Percentiles rank a stretch among this genome's conserved stretches.
These are phyloP conservation scores for Cornus kousa DNA, from an alignment of 148 eudicot genomes.

Conservation along the genomic window DNA sequence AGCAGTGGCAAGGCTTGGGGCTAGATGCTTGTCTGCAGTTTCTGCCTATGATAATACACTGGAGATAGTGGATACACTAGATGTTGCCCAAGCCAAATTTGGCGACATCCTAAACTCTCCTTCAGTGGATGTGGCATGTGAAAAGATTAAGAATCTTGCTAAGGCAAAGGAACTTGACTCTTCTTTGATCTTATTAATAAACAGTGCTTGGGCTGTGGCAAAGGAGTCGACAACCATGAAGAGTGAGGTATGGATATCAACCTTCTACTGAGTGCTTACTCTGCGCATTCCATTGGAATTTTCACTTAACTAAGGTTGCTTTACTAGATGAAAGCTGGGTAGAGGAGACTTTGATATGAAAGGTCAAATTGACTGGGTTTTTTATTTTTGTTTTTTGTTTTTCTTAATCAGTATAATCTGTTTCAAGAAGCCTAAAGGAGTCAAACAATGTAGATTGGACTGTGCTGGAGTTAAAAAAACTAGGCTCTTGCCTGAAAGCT, in stretches of 20 bases:
- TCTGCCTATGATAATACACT: constrained; percentile 90
- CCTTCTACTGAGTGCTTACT: not conserved
- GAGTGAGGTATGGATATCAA: constrained; percentile 57
- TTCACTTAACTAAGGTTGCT: not conserved
- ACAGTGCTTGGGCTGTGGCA: constrained; percentile 94
- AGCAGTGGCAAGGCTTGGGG: constrained; percentile 85
- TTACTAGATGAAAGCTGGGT: not conserved
- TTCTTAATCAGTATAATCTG: not conserved
- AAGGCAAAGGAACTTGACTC: constrained; percentile 94
- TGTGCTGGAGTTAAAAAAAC: too few relatives aligned
- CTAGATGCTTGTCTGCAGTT: constrained; percentile 93
- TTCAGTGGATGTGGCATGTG: constrained; percentile 87
- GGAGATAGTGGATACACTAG: constrained; percentile 75
- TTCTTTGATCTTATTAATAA: constrained; percentile 80
- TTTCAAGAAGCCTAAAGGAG: too few relatives aligned
- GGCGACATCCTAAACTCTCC: constrained; percentile 80
- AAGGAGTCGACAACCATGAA: constrained; percentile 87
- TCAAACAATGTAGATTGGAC: too few relatives aligned
- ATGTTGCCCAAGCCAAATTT: constrained; percentile 85
- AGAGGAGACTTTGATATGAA: not conserved
- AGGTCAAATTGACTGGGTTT: not conserved
- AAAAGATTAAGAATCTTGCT: constrained; percentile 82
- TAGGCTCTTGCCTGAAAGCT: too few relatives aligned
- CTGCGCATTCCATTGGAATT: too few relatives aligned
- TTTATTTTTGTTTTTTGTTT: too few relatives aligned